Conservation (phyloP, 2,329 filamentous ascomycete genomes). For the Pseudogymnoascus sp. region DNA sequence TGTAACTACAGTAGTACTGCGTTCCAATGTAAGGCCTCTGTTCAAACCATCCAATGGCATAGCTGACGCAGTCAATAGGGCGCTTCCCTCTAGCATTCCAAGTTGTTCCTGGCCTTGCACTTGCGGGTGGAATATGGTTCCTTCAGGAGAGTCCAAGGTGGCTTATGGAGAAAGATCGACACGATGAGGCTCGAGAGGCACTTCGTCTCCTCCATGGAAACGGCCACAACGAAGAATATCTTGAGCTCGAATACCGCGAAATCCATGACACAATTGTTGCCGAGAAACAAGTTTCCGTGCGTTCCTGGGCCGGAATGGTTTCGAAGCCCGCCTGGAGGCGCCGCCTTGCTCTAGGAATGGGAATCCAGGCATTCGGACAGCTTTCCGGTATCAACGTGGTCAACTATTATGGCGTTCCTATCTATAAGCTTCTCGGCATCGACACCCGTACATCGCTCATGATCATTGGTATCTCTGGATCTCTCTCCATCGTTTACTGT, state of each 20-base stretch:
- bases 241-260: conserved; percentile 51
- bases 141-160: conserved; percentile 49
- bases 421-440: conserved; percentile 30
- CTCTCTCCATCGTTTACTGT: conserved; percentile 43
- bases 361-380: conserved; percentile 44
- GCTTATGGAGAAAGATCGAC: conserved; percentile 46
- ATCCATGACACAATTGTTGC: conserved; percentile 54
- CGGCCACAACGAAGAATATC: conserved; percentile 41
- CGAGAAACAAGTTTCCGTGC: conserved; percentile 39
- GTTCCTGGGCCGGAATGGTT: conserved; percentile 39
- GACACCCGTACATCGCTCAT: conserved; percentile 40
- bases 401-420: conserved; percentile 35
- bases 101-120: conserved; percentile 44
- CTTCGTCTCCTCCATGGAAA: conserved; percentile 45
- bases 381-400: conserved; percentile 43
- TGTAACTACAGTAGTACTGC: conserved; percentile 12
- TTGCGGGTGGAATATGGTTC: conserved; percentile 51
- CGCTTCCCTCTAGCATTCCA: conserved; percentile 52
- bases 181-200: conserved; percentile 44
- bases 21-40: not conserved
- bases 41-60: conserved; percentile 25
- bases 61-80: conserved; percentile 39
- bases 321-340: conserved; percentile 40
- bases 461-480: conserved; percentile 46
- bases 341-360: conserved; percentile 41